phyloP scores from a whole-genome alignment of 2,329 filamentous ascomycete species.

The Fusarium sacchari region DNA sequence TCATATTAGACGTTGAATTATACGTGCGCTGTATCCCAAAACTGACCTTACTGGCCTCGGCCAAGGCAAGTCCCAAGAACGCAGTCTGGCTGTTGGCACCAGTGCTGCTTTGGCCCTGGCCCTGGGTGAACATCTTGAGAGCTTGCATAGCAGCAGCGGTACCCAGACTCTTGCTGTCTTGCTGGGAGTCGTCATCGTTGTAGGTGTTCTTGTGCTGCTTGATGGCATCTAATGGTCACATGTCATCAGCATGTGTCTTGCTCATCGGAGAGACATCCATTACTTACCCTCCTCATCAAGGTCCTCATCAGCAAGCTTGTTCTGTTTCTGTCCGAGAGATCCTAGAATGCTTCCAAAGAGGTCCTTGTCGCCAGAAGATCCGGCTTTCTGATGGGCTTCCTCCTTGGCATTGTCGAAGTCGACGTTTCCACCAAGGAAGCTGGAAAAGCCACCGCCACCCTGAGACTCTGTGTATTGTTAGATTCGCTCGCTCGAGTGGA shows the following conservation, averaged over 20 bases:
- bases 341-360: constrained; percentile 62
- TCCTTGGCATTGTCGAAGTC: constrained; percentile 60
- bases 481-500: neutral
- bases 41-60: constrained; percentile 80
- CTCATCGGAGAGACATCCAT: too few species aligned
- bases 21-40: neutral
- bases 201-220: constrained; percentile 82
- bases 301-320: constrained; percentile 58
- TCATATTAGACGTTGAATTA: constrained; percentile 7
- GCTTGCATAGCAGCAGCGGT: constrained; percentile 83
- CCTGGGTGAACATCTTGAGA: constrained; percentile 78
- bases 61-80: constrained; percentile 88
- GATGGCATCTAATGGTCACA: constrained; percentile 66
- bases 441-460: constrained; percentile 50
- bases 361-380: constrained; percentile 57
- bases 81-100: constrained; percentile 73
- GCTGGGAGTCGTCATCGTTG: constrained; percentile 58
- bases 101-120: constrained; percentile 53
- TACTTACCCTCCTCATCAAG: constrained; percentile 59
- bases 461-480: constrained; percentile 46
- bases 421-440: constrained; percentile 56
- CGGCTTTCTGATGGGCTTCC: constrained; percentile 58
- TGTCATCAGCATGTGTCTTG: neutral
- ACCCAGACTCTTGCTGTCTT: constrained; percentile 67
- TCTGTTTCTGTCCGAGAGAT: constrained; percentile 61